Percentiles rank a stretch among this genome's conserved stretches.
Conservation (phyloP, 768 basidiomycete genomes). For the Lentinula aciculospora region DNA sequence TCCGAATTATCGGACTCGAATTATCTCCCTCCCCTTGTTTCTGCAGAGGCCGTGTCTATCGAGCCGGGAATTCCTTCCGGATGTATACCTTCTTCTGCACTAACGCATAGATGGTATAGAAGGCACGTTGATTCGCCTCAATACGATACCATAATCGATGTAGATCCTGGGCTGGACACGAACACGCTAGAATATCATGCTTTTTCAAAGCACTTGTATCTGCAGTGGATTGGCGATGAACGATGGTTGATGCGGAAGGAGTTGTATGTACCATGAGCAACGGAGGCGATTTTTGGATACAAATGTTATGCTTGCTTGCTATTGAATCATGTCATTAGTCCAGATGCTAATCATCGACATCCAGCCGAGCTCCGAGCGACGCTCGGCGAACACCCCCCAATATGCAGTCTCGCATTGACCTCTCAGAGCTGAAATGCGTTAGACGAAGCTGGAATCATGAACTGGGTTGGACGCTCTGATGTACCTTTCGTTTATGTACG, state of each 20-base stretch:
- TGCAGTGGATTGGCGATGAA: not conserved
- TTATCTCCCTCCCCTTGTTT: not conserved
- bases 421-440: too few species aligned
- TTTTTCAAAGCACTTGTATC: not conserved
- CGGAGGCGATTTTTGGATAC: not conserved
- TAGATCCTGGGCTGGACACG: not conserved
- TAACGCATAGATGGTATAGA: not conserved
- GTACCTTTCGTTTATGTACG: too few species aligned
- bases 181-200: not conserved
- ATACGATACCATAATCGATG: not conserved
- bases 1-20: not conserved
- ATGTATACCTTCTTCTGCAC: not conserved
- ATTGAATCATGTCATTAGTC: too few species aligned
- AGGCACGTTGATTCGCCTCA: not conserved
- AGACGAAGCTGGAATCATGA: too few species aligned
- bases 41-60: not conserved
- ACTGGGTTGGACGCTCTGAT: too few species aligned
- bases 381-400: too few species aligned
- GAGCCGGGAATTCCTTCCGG: not conserved
- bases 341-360: too few species aligned
- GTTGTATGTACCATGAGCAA: not conserved
- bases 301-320: not conserved
- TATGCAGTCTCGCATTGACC: too few species aligned
- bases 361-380: too few species aligned
- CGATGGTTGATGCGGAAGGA: slow-evolving; percentile 2